A percentile compares a stretch with the other conserved stretches of the same genome.
phyloP scores from a whole-genome alignment of 805 yeast species.

The Maudiozyma barnettii region DNA sequence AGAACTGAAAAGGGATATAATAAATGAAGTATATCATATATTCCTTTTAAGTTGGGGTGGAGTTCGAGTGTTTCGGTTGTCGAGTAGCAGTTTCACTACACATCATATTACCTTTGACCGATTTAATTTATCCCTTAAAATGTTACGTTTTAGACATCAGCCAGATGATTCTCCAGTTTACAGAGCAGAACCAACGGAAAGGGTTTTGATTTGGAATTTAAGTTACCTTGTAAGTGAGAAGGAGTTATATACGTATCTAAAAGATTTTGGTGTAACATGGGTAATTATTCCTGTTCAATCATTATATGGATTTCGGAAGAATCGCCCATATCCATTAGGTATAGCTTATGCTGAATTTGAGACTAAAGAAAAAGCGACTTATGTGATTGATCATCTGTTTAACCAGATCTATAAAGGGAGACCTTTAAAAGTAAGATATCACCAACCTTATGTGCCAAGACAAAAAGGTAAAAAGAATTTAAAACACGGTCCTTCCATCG shows the following conservation, averaged over 20 bases:
- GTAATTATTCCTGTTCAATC: slow-evolving; percentile 49
- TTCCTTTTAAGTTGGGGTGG: too few relatives aligned
- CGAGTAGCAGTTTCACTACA: too few relatives aligned
- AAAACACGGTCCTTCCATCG: neutral
- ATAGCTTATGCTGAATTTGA: slow-evolving; percentile 78
- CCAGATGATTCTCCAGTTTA: neutral
- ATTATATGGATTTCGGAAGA: slow-evolving; percentile 35
- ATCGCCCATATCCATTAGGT: slow-evolving; percentile 42
- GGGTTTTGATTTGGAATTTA: slow-evolving; percentile 48
- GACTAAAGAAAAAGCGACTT: slow-evolving; percentile 49
- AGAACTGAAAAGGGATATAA: too few relatives aligned
- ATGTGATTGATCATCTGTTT: slow-evolving; percentile 55
- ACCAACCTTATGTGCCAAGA: slow-evolving; percentile 34
- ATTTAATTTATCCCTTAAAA: neutral
- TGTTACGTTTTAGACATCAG: slow-evolving; percentile 5
- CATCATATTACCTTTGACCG: too few relatives aligned
- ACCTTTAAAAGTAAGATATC: slow-evolving; percentile 32
- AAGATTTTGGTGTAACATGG: slow-evolving; percentile 33
- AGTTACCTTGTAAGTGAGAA: slow-evolving; percentile 43
- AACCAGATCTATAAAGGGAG: slow-evolving; percentile 47
- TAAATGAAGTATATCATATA: too few relatives aligned
- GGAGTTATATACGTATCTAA: slow-evolving; percentile 39
- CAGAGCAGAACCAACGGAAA: slow-evolving; percentile 10
- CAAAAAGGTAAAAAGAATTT: neutral
- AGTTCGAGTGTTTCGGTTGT: too few relatives aligned